phyloP scores from a whole-genome alignment of 805 yeast species.

The Candida tibetensis region DNA sequence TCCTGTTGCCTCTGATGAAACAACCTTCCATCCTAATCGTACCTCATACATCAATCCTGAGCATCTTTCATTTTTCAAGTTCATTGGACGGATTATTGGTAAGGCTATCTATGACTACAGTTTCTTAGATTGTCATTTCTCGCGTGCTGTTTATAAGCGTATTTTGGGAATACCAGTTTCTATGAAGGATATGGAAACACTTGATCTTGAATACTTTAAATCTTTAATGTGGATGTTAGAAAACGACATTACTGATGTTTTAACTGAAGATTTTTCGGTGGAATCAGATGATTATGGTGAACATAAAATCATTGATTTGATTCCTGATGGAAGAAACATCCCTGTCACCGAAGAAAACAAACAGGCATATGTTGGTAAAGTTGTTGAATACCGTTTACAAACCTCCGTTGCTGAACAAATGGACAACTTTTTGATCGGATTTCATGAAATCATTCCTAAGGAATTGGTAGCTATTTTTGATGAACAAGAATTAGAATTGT shows the following conservation, averaged over 20 bases:
- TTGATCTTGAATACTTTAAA: conserved; percentile 89
- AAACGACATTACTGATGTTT: conserved; percentile 92
- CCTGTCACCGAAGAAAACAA: conserved; percentile 90
- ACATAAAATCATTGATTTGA: conserved; percentile 75
- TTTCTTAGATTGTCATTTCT: conserved; percentile 89
- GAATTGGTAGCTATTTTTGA: conserved; percentile 84
- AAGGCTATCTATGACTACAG: conserved; percentile 88
- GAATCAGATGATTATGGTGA: conserved; percentile 94
- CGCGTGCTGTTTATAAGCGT: conserved; percentile 89
- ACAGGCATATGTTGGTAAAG: conserved; percentile 78
- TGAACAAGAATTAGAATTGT: conserved; percentile 90
- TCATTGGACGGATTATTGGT: conserved; percentile 91
- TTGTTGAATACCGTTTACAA: conserved; percentile 83
- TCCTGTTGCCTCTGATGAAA: conserved; percentile 88
- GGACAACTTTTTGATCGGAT: conserved; percentile 80
- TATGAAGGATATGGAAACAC: conserved; percentile 88
- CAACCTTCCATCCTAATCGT: conserved; percentile 93
- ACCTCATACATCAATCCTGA: conserved; percentile 92
- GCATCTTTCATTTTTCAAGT: conserved; percentile 87
- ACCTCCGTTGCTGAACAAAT: conserved; percentile 84
- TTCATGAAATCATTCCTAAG: conserved; percentile 84
- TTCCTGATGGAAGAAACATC: conserved; percentile 77
- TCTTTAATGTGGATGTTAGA: conserved; percentile 94
- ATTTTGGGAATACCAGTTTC: conserved; percentile 78
- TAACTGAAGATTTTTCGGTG: conserved; percentile 90